Evolutionary conservation across 176 grass and related monocot genomes (phyloP).

Genomic region (Luzula sylvatica): DNA sequence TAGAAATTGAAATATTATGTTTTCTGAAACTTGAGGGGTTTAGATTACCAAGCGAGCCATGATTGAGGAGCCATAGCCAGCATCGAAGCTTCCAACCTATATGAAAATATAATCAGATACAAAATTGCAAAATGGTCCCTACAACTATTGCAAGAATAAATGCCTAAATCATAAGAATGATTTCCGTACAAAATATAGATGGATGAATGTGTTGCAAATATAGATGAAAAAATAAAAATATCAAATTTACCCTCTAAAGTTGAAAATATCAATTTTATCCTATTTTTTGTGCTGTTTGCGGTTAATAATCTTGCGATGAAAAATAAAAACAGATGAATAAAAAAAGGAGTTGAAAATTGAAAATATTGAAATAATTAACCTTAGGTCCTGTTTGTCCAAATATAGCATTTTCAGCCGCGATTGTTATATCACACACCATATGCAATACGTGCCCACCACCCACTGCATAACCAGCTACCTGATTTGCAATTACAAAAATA

Average conservation of each 20-base stretch:
- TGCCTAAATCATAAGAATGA: too few species aligned
- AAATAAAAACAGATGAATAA: neutral
- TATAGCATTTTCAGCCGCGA: conserved; percentile 85
- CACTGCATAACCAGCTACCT: conserved; percentile 88
- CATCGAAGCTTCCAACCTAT: conserved; percentile 94
- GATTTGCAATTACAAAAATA: neutral
- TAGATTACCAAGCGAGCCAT: conserved; percentile 82
- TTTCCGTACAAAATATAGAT: too few species aligned
- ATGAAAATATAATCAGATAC: conserved; percentile 3
- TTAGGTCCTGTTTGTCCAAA: conserved; percentile 90
- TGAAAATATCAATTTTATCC: too few species aligned
- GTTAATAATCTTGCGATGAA: too few species aligned
- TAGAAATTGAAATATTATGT: too few species aligned
- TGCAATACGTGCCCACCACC: conserved; percentile 84
- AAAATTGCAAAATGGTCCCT: neutral
- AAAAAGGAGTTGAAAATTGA: conserved; percentile 2
- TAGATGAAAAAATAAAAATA: too few species aligned
- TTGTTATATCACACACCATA: conserved; percentile 85
- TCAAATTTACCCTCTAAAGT: too few species aligned
- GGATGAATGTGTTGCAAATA: too few species aligned
- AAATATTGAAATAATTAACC: too few species aligned
- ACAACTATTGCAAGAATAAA: neutral
- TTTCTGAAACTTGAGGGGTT: neutral
- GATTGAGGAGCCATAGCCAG: conserved; percentile 88
- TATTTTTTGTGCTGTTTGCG: too few species aligned